Evolutionary conservation across 2,329 filamentous ascomycete genomes (phyloP).

Genomic region (Trichoderma atrobrunneum): DNA sequence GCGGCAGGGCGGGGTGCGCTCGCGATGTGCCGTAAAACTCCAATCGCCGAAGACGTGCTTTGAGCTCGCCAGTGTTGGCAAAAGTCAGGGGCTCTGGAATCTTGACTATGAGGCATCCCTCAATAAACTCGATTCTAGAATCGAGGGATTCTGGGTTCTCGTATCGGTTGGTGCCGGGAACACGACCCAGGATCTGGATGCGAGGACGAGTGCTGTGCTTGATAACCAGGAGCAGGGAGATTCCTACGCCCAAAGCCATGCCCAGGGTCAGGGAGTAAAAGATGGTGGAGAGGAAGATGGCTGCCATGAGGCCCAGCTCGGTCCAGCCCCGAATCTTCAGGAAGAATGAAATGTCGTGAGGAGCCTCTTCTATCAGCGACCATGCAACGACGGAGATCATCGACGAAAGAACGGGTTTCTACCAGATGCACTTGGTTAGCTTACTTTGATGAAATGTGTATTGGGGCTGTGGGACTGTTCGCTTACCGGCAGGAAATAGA

Average conservation of each 20-base stretch:
- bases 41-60: slow-evolving; percentile 74
- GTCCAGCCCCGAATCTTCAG: slow-evolving; percentile 78
- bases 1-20: slow-evolving; percentile 83
- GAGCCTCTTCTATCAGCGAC: slow-evolving; percentile 91
- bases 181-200: slow-evolving; percentile 91
- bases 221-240: slow-evolving; percentile 87
- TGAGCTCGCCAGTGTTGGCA: slow-evolving; percentile 91
- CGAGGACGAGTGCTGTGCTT: slow-evolving; percentile 86
- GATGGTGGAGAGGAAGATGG: slow-evolving; percentile 88
- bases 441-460: not conserved
- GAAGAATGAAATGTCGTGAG: slow-evolving; percentile 90
- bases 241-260: slow-evolving; percentile 88
- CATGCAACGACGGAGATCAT: slow-evolving; percentile 96
- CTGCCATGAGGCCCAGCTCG: slow-evolving; percentile 80
- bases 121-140: slow-evolving; percentile 78
- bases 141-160: slow-evolving; percentile 78
- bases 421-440: not conserved
- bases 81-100: slow-evolving; percentile 96
- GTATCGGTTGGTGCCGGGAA: slow-evolving; percentile 78
- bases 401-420: slow-evolving; percentile 90
- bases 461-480: not conserved
- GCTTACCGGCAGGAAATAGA: slow-evolving; percentile 92
- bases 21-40: slow-evolving; percentile 85
- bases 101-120: slow-evolving; percentile 92
- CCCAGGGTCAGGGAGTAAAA: slow-evolving; percentile 93